phyloP scores from a whole-genome alignment of 176 grass and related monocot species.

The Canna indica region DNA sequence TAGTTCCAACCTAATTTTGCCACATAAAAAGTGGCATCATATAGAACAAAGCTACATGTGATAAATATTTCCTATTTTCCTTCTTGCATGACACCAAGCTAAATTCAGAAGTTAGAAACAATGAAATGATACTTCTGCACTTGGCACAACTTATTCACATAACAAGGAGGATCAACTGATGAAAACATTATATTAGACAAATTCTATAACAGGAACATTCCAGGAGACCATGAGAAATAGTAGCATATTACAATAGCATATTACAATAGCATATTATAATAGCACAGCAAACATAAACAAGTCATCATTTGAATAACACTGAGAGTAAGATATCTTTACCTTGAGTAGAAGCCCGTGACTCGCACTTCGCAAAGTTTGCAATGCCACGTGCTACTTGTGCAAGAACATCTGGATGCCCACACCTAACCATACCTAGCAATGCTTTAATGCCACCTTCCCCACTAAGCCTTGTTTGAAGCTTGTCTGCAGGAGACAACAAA shows the following conservation, averaged over 20 bases:
- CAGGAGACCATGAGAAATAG: no score
- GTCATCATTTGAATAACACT: neutral
- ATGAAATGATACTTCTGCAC: neutral
- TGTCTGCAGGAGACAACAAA: constrained; percentile 43
- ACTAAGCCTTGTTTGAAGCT: constrained; percentile 78
- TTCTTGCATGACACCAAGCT: no score
- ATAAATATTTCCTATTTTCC: no score
- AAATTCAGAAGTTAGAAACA: neutral
- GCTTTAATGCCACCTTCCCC: constrained; percentile 97
- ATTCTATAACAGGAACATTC: no score
- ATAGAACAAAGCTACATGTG: no score
- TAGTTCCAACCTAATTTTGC: no score
- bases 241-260: no score
- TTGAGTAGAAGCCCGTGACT: constrained; percentile 90
- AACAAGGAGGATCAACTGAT: neutral
- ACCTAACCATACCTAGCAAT: constrained; percentile 94
- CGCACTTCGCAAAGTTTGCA: constrained; percentile 98
- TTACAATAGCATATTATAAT: no score
- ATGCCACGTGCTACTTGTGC: constrained; percentile 98
- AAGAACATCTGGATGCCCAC: constrained; percentile 95
- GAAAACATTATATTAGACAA: neutral
- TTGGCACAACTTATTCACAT: neutral
- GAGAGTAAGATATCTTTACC: constrained; percentile 37
- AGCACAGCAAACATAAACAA: neutral
- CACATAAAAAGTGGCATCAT: no score